Evolutionary conservation across 2,329 filamentous ascomycete species (phyloP).

Genomic region (Aureobasidium melanogenum): DNA sequence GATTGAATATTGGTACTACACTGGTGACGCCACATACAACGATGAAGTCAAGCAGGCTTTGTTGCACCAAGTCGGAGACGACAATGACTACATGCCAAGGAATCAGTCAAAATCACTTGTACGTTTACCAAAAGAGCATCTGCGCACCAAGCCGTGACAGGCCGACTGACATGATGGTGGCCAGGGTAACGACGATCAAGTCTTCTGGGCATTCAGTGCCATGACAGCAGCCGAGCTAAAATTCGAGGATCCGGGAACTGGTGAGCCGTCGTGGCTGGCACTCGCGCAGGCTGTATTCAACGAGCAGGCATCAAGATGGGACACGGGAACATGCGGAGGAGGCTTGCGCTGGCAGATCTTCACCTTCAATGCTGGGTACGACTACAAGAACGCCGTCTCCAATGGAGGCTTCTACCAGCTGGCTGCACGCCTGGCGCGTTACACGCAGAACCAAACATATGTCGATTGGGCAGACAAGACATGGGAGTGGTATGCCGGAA

Average conservation of each 20-base stretch:
- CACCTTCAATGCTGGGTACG: slow-evolving; percentile 60
- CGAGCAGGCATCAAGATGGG: slow-evolving; percentile 26
- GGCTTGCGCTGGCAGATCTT: slow-evolving; percentile 56
- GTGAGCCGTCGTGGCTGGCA: slow-evolving; percentile 33
- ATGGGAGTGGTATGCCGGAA: slow-evolving; percentile 47
- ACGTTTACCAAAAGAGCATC: background rate
- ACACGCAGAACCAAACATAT: slow-evolving; percentile 73
- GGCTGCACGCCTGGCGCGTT: slow-evolving; percentile 60
- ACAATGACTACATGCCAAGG: slow-evolving; percentile 50
- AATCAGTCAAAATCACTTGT: slow-evolving; percentile 31
- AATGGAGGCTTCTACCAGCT: slow-evolving; percentile 52
- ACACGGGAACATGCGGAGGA: slow-evolving; percentile 24
- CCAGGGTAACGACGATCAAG: slow-evolving; percentile 47
- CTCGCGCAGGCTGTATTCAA: slow-evolving; percentile 33
- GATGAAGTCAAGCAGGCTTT: slow-evolving; percentile 48
- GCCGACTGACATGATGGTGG: background rate
- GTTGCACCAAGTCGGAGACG: slow-evolving; percentile 51
- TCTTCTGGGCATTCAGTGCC: slow-evolving; percentile 47
- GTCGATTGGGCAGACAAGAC: slow-evolving; percentile 63
- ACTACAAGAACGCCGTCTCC: slow-evolving; percentile 50
- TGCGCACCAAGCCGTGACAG: background rate
- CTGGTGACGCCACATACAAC: slow-evolving; percentile 58
- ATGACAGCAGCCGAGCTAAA: slow-evolving; percentile 46
- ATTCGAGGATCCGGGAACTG: slow-evolving; percentile 32
- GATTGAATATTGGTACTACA: slow-evolving; percentile 53